These are phyloP conservation scores for Cladosporium sp. DNA, from an alignment of 2,329 filamentous ascomycete species.

Conservation along the genomic window DNA sequence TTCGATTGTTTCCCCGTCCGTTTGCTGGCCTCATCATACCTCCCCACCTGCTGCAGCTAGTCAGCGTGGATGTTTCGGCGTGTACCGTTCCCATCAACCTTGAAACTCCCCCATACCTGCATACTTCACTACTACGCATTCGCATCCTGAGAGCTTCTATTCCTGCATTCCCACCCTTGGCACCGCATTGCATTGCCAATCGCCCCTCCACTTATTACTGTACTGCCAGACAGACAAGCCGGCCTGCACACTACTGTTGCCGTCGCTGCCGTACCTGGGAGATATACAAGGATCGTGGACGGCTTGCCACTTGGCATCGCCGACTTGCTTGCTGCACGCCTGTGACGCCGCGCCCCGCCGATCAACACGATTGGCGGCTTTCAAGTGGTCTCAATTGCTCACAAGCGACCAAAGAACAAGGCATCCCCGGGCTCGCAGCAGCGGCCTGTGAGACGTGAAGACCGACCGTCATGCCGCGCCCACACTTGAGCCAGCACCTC, in stretches of 20 bases:
- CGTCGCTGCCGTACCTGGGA: constrained; percentile 2
- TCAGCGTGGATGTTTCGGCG: background rate
- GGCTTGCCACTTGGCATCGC: constrained; percentile 11
- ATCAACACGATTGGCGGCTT: constrained; percentile 12
- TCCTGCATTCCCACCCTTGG: background rate
- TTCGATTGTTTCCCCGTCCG: background rate
- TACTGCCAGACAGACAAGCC: background rate
- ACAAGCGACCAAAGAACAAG: constrained; percentile 2
- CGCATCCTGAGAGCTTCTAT: background rate
- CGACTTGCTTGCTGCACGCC: background rate
- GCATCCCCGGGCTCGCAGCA: background rate
- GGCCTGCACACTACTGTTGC: background rate
- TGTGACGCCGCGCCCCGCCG: background rate
- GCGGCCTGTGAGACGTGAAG: background rate
- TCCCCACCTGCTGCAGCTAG: background rate
- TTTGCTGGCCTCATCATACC: background rate
- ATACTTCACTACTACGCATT: background rate
- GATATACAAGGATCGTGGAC: background rate
- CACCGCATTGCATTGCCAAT: background rate
- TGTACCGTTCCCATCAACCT: background rate
- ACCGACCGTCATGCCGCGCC: constrained; percentile 15
- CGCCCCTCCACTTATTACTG: background rate
- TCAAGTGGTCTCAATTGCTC: background rate
- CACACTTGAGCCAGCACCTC: constrained; percentile 13
- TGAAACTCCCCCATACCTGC: background rate